These are phyloP conservation scores for Salix caprea DNA, from an alignment of 345 rosid genomes.

Conservation along the genomic window DNA sequence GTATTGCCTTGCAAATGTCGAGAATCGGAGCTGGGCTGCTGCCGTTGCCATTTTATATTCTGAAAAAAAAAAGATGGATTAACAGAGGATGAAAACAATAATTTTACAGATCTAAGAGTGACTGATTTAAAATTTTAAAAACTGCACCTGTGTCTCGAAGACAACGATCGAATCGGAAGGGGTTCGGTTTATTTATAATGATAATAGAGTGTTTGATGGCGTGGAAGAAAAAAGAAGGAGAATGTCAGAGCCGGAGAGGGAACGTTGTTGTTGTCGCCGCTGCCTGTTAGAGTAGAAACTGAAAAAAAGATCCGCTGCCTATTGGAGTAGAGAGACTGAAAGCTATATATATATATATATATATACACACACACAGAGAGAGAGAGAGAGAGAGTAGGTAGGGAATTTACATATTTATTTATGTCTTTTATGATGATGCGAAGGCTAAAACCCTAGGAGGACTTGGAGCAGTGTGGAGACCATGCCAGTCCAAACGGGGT, in stretches of 20 bases:
- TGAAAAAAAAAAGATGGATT: not conserved
- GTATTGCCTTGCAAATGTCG: constrained; percentile 1
- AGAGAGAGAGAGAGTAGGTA: not conserved
- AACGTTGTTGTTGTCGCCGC: not conserved
- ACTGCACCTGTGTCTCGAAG: not conserved
- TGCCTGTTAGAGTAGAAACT: not conserved
- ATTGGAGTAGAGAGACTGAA: too few relatives aligned
- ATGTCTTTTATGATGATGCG: too few relatives aligned
- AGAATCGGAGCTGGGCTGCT: constrained; percentile 11
- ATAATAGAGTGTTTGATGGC: not conserved
- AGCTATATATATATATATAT: too few relatives aligned
- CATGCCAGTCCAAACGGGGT: too few relatives aligned
- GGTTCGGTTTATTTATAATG: too few relatives aligned
- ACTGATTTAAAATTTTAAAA: not conserved
- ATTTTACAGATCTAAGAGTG: constrained; percentile 3
- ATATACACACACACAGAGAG: not conserved
- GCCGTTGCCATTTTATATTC: constrained; percentile 9
- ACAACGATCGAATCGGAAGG: not conserved
- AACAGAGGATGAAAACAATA: not conserved
- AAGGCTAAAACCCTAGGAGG: too few relatives aligned
- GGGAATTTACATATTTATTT: not conserved
- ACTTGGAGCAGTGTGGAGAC: too few relatives aligned
- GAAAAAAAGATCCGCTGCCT: not conserved
- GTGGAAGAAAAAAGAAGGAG: not conserved
- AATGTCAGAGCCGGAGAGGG: not conserved